A percentile compares a stretch with the other conserved stretches of the same genome.
Evolutionary conservation across 352 stramenopile species (phyloP).

Genomic region (Nothophytophthora sp.): DNA sequence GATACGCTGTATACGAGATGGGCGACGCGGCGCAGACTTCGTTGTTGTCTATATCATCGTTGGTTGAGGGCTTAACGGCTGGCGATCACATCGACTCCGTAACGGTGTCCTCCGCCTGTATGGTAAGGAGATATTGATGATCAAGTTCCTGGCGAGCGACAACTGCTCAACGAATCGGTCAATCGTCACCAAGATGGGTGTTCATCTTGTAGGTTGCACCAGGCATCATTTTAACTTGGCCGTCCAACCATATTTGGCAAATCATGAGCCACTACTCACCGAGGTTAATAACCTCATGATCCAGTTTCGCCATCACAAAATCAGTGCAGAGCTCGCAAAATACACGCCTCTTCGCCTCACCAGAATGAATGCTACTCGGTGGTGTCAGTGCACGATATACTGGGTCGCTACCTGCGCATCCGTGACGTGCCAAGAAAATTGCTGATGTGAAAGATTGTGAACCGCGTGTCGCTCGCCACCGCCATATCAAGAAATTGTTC

Average conservation of each 20-base stretch:
- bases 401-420: not conserved
- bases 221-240: slow-evolving; percentile 9
- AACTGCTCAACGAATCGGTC: slow-evolving; percentile 4
- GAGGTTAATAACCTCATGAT: not conserved
- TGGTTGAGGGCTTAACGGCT: not conserved
- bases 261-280: not conserved
- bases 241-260: not conserved
- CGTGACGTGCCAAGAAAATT: too few species aligned
- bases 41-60: not conserved
- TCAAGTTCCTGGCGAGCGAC: not conserved
- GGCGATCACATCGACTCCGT: not conserved
- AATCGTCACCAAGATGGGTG: not conserved
- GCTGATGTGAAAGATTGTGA: too few species aligned
- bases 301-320: not conserved
- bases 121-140: too few species aligned
- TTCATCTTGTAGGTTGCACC: slow-evolving; percentile 1
- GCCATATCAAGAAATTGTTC: too few species aligned
- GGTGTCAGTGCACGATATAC: not conserved
- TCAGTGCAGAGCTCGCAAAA: not conserved
- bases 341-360: not conserved
- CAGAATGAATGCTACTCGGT: not conserved
- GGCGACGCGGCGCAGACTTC: not conserved
- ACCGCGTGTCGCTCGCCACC: too few species aligned
- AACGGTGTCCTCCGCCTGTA: not conserved
- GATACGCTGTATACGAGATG: not conserved